These are phyloP conservation scores for Coprinellus aureogranulatus DNA, from an alignment of 768 basidiomycete species.

Conservation along the genomic window DNA sequence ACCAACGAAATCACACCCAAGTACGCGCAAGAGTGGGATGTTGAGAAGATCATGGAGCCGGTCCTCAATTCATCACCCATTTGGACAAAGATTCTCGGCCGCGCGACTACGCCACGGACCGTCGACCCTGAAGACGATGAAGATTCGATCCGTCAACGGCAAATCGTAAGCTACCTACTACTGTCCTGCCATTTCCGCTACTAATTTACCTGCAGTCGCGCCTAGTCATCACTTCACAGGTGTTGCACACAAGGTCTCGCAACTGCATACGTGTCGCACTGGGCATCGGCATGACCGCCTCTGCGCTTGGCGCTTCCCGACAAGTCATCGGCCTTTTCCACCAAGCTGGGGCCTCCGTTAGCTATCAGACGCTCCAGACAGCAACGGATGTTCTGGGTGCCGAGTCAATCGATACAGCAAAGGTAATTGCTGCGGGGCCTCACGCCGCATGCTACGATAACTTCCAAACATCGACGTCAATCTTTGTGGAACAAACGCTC, in stretches of 20 bases:
- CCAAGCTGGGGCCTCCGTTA: background rate
- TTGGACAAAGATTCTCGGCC: background rate
- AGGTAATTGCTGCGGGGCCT: background rate
- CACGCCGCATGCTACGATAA: background rate
- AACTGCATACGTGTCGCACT: background rate
- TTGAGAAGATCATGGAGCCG: background rate
- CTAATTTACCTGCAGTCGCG: background rate
- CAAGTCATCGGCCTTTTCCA: background rate
- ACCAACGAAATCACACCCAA: background rate
- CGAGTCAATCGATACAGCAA: background rate
- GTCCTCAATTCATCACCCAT: background rate
- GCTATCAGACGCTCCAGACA: background rate
- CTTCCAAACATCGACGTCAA: conserved; percentile 3
- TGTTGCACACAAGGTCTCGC: background rate
- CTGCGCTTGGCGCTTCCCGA: background rate
- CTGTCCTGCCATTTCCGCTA: no score
- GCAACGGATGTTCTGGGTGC: background rate
- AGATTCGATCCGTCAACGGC: background rate
- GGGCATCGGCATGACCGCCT: background rate
- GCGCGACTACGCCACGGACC: background rate
- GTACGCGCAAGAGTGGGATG: background rate
- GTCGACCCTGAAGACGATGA: background rate
- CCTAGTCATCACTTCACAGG: background rate
- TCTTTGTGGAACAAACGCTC: conserved; percentile 8
- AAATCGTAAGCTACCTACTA: background rate